Base-by-base conservation (phyloP, 495 filamentous ascomycete genomes). In the Oidiodendron maius region DNA sequence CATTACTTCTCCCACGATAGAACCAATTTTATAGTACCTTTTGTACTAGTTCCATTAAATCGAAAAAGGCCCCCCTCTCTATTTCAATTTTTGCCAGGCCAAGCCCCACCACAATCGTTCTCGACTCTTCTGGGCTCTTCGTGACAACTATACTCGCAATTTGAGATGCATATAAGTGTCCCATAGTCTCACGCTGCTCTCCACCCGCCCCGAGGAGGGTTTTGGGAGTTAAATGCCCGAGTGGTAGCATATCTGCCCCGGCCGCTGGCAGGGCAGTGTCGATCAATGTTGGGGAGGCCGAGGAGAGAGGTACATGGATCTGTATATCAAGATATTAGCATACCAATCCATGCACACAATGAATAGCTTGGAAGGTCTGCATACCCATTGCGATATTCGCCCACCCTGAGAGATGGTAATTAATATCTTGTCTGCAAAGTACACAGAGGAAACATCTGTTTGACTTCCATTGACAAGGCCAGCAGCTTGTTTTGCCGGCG, bases 401-500 rank as follows among this genome's bases (percentile, higher is more conserved):
- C 91, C 93, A 49, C 79, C 76, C 64, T 96, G 91, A 3, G 86
- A 86, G 49, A 98, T 77, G 0, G 89, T 96, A 36, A 98, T 66
- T 60, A 98, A 70, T 62, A 98, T 94, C 64, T 88, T 95, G 72
- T 98, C 93, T 10, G 84, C 80, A 69, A 97, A 96, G 56, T 69
- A 77, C 28, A 87, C 66, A 5, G 69, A 72, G 41, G 77, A 81
- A 38, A 87, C 81, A 55, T 88, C 81, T 3, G 93, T 98, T 13
- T 72, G 64, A 34, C 83, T 65, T 9, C 81, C 83, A 53, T 82
- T 75, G 30, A 95, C 74, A 23, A 70, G 52, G 17, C 84, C 82
- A 10, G 78, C 72, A 16, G 76, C 75, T 48, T 78, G 76, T 57
- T 84, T 90, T 1, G 82, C 86, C 4, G 67, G 57, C 21, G 86